Evolutionary conservation across 164 flowering plant species (phyloP), one percentile per base, ranked within the genome.

Genomic region (Cinnamomum micranthum): DNA sequence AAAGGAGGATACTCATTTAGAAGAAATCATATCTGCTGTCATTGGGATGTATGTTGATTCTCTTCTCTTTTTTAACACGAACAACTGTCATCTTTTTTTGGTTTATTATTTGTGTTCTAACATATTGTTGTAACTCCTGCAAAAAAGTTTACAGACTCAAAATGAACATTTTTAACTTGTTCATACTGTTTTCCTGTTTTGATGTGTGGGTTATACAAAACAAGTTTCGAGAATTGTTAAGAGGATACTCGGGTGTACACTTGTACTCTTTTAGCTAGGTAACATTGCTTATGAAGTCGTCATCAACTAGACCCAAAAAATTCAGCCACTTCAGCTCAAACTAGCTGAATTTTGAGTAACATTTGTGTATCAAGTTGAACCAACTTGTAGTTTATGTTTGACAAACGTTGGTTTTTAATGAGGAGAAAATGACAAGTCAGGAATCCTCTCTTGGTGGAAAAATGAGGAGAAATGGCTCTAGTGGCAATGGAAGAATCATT

Each of bases 21-120:
- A 76, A 70, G 87, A 83, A 59, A 80, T 82, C 52, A 14, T 52
- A 31, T 31, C n/a, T n/a, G n/a, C n/a, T n/a, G n/a, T n/a, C n/a
- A n/a, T 2, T 31, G 28, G 3, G 28, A 2, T 2, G 28, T 27
- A 27, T 27, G 35, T 4, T 31, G 35, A 27, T 5, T 4, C 35
- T 31, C 5, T 4, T 31, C 0, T 4, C 33, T 31, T 31, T 31
- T 55, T 55, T 4, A 0, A 1, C 20, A 4, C 6, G 6, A 15
- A 55, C 20, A 55, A 55, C n/a, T 17, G 5, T 55, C 28, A 22
- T 69, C 6, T 24, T 33, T 20, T 20, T 60, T 23, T 9, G 51
- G 23, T 59, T 33, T 60, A 13, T 47, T n/a, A 19, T 35, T 28
- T 73, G 13, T 51, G 23, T 67, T 33, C 10, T 65, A 15, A 28